Evolutionary conservation across 2,329 filamentous ascomycete species (phyloP), one percentile per base, ranked within the genome.

Genomic region (Biscogniauxia mediterranea): DNA sequence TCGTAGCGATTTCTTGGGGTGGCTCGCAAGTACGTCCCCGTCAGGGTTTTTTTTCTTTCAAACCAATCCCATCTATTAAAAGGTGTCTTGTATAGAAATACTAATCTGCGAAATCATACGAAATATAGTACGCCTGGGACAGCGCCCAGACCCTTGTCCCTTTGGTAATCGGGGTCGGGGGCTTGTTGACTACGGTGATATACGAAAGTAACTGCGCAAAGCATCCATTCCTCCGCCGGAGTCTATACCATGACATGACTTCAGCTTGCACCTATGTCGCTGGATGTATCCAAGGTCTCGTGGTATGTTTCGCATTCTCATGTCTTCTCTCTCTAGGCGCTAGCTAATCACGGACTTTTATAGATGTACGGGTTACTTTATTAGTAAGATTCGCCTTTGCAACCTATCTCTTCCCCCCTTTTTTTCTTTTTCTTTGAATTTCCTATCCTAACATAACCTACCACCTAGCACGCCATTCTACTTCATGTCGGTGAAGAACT

Each of bases 1-100:
- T 84, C 5, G 70, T 83, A 2, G 76, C 80, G 0, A 73, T 84
- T n/a, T 79, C 77, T 3, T 81, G 77, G 71, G 82, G 77, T 1
- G 82, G 81, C 2, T 64, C 63, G 52, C 51, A 69, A 64, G 67
- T 69, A 59, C n/a, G 67, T 65, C 23, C 51, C 7, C 2, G 8
- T 57, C 15, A 23, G 11, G n/a, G n/a, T n/a, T n/a, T 20, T 52
- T 9, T n/a, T 9, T n/a, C 4, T 52, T 52, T 17, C 11, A 13
- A 42, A 26, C 19, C 38, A 3, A 54, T 55, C 17, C 3, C 20
- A 38, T 50, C 5, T 19, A 46, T 46, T 5, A 15, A 23, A 32
- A 21, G 7, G 21, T 1, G 15, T 17, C 20, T 54, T 52, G 2
- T 13, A 9, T 15, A 21, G 7, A 38, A 9, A 42, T 15, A 38